Percentiles rank a stretch among this genome's conserved stretches.
phyloP scores from a whole-genome alignment of 2,329 filamentous ascomycete genomes.

The Clonostachys rosea region DNA sequence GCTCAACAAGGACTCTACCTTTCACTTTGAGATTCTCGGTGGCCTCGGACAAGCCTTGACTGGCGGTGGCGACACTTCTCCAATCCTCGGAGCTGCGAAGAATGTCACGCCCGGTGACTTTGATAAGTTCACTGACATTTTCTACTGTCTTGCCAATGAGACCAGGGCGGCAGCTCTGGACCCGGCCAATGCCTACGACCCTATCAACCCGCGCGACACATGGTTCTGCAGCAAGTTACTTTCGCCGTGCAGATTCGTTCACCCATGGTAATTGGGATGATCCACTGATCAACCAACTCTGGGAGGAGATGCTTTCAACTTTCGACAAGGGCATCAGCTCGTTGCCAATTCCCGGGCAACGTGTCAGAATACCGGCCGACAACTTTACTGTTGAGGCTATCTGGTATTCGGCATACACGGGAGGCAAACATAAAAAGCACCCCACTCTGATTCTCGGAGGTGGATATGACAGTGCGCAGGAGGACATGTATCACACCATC shows the following conservation, averaged over 20 bases:
- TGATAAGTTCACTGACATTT: conserved; percentile 3
- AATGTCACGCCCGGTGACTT: conserved; percentile 13
- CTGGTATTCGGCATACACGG: conserved; percentile 15
- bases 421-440: conserved; percentile 1
- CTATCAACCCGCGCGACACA: conserved; percentile 6
- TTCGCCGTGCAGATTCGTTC: conserved; percentile 28
- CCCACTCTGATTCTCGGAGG: conserved; percentile 35
- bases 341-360: conserved; percentile 13
- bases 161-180: conserved; percentile 5
- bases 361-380: conserved; percentile 11
- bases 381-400: conserved; percentile 27
- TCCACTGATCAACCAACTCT: conserved; percentile 23
- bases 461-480: conserved; percentile 36
- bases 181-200: conserved; percentile 5
- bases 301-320: conserved; percentile 19
- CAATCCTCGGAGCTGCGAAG: conserved; percentile 11
- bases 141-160: conserved; percentile 4
- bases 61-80: conserved; percentile 7
- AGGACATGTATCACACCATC: conserved; percentile 32
- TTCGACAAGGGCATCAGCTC: conserved; percentile 28
- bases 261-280: conserved; percentile 26
- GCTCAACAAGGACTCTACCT: conserved; percentile 3
- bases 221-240: conserved; percentile 30
- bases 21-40: conserved; percentile 8
- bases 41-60: conserved; percentile 3